Percentiles rank a stretch among this genome's conserved stretches.
Conservation (phyloP, 495 filamentous ascomycete species). For the Parathielavia appendiculata region DNA sequence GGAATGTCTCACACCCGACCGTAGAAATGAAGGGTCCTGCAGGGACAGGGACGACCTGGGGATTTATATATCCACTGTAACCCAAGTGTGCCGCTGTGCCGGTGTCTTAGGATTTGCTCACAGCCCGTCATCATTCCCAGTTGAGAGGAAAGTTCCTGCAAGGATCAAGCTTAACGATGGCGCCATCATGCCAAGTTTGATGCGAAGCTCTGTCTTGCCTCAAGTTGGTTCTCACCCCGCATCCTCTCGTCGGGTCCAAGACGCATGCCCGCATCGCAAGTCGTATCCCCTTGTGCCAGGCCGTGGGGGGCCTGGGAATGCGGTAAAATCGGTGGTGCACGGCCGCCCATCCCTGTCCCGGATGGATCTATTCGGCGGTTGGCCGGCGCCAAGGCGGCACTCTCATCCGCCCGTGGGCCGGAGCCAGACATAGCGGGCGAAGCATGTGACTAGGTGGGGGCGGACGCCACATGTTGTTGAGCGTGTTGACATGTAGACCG, state of each 20-base stretch:
- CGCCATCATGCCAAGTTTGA: background rate
- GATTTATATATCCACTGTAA: background rate
- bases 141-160: background rate
- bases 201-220: background rate
- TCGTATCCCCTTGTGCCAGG: too few relatives aligned
- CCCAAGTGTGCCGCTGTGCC: background rate
- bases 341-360: background rate
- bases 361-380: background rate
- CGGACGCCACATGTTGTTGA: too few relatives aligned
- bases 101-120: background rate
- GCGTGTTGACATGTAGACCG: too few relatives aligned
- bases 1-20: too few relatives aligned
- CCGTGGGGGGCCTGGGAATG: background rate
- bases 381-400: background rate
- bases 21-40: background rate
- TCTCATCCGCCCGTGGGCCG: background rate
- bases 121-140: background rate
- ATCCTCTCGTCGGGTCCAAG: background rate
- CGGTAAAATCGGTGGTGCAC: background rate
- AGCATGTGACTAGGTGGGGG: too few relatives aligned
- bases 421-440: background rate
- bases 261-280: too few relatives aligned
- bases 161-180: background rate
- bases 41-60: background rate
- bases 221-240: background rate